These are phyloP conservation scores for Tubosaeta brunneosetosa DNA, from an alignment of 768 basidiomycete species.

Conservation along the genomic window DNA sequence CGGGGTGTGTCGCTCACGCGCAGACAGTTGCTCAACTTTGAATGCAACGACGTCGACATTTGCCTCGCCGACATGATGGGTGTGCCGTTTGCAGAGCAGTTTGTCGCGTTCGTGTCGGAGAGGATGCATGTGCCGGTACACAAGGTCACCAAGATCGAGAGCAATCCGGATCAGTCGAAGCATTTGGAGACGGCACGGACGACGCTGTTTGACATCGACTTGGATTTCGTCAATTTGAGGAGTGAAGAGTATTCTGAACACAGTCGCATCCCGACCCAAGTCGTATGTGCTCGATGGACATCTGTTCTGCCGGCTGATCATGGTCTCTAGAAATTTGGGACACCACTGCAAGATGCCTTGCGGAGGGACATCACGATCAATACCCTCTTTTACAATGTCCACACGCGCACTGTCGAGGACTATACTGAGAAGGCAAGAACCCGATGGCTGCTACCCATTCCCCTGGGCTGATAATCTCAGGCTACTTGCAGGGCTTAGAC, in stretches of 20 bases:
- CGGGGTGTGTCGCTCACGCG: constrained; percentile 11
- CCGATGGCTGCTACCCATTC: too few relatives aligned
- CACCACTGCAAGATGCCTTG: constrained; percentile 85
- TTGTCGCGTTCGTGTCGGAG: constrained; percentile 52
- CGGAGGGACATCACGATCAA: constrained; percentile 95
- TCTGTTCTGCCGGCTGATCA: not conserved
- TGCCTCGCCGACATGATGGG: constrained; percentile 90
- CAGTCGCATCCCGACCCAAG: constrained; percentile 83
- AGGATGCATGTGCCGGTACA: constrained; percentile 28
- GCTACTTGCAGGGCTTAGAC: constrained; percentile 60
- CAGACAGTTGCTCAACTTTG: constrained; percentile 66
- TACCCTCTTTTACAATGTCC: constrained; percentile 92
- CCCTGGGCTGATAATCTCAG: constrained; percentile 9
- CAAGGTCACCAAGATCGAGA: constrained; percentile 78
- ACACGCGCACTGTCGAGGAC: constrained; percentile 82
- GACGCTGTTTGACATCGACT: constrained; percentile 69
- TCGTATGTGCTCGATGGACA: constrained; percentile 49
- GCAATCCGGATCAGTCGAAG: constrained; percentile 96
- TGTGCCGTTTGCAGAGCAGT: constrained; percentile 75
- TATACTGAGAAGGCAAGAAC: constrained; percentile 63
- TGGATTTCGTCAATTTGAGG: constrained; percentile 92
- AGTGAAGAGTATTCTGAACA: constrained; percentile 86
- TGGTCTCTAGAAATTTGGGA: constrained; percentile 71
- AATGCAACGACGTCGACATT: constrained; percentile 92
- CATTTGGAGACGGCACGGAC: constrained; percentile 95